Evolutionary conservation across 1,284 basidiomycete genomes (phyloP), one percentile per base, ranked within the genome.

Genomic region (Somion occarium): DNA sequence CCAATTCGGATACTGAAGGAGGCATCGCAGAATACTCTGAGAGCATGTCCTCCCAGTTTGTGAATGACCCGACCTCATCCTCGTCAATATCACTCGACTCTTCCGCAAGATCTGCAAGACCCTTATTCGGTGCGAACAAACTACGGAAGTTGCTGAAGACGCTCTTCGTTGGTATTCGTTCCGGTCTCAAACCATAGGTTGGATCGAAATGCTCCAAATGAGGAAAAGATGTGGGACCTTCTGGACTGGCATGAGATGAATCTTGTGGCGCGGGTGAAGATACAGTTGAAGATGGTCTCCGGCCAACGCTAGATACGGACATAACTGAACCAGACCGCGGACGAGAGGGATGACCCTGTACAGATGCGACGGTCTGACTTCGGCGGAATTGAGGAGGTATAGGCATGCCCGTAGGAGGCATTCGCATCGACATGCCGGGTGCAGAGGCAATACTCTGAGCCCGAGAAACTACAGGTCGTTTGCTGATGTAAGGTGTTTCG

Each of bases 131-230:
- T 1, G 73, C 70, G 55, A 89, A 92, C 7, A 93, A 72, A 39
- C 75, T 82, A n/a, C 83, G 79, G 59, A 93, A 91, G 15, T 76
- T 76, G 43, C 75, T 75, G 65, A 91, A 92, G 1, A 79, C 73
- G 55, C 82, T 85, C 65, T 88, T 89, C 1, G 74, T 73, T 0
- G 93, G 93, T 3, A 95, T 75, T 11, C 89, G 88, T 61, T 95
- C 93, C 0, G 92, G 91, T 13, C 95, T 85, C n/a, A 98, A 73
- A n/a, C 95, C 95, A 62, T 98, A 98, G 0, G 95, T 98, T 0
- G 94, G 95, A 63, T 98, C 95, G 67, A 92, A 97, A 56, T 89
- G 83, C 68, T 96, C 94, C 38, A 94, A 79, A 50, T 95, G 92
- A 1, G 90, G 85, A 55, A 88, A 84, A 5, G 83, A 78, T 11